Evolutionary conservation across 257 asterid species (phyloP), one percentile per base, ranked within the genome.

Genomic region (Gynochthodes officinalis): DNA sequence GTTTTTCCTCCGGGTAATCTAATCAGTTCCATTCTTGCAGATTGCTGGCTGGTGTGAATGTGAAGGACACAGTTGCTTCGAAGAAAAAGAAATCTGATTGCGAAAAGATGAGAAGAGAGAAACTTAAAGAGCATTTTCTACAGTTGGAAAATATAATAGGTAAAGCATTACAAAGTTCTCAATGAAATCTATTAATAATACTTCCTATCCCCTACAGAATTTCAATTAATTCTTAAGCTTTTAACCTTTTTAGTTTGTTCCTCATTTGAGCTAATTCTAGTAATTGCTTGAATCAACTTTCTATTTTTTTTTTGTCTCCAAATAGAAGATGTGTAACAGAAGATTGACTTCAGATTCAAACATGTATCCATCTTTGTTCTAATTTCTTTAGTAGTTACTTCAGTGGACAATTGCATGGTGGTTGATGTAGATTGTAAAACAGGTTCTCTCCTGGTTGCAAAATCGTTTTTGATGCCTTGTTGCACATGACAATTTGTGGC

Each of bases 61-160:
- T 3, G 10, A 40, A 54, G n/a, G 61, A 71, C 33, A 69, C 67
- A 42, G 30, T 16, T 25, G n/a, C 55, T 71, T 70, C 76, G 48
- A 71, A 40, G 37, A 77, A 61, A 37, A 1, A 50, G 62, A 64
- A 57, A 65, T 73, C 77, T 7, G 73, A 49, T 10, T 49, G 77
- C 27, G 77, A 77, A 50, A 77, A 65, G 55, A 44, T 48, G 54
- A 64, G 77, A 44, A 52, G 77, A 21, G 70, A 55, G 48, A 33
- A 32, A 27, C 28, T 77, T 5, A 71, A 77, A 50, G 70, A 65
- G 70, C 72, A 61, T 19, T 71, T 71, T 49, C 73, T 64, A 30
- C 77, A 71, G 70, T 67, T 71, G 13, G 69, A 64, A 57, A 54
- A 57, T 54, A 11, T 48, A 13, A 7, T 65, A 55, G 81, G 81